Evolutionary conservation across 2,329 filamentous ascomycete species (phyloP), one percentile per base, ranked within the genome.

Genomic region (Lasiodiplodia sp.): DNA sequence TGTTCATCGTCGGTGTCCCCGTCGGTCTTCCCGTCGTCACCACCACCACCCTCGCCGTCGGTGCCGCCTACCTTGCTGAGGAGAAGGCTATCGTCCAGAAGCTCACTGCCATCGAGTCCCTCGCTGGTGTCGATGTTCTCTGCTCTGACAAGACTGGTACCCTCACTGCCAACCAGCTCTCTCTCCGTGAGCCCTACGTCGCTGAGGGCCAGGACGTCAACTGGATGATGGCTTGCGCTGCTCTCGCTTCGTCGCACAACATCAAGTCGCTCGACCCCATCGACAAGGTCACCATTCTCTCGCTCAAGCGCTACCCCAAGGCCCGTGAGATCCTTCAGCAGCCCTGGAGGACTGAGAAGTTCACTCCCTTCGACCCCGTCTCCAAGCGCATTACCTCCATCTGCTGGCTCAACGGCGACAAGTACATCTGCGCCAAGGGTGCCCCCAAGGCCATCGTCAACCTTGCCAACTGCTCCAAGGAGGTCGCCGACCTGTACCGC

Each of bases 101-200:
- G 84, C 85, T 93, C 71, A 92, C 91, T 72, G 91, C 91, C 71
- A 93, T 93, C 72, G 91, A 93, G 81, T 93, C 91, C 63, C 85
- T 91, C 70, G 89, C 89, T 77, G 73, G 90, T 87, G 91, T 92
- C 72, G 90, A 93, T 76, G 88, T 93, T 75, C 88, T 93, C 72
- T 93, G 91, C 85, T 93, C 91, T 75, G 91, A 93, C 83, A 93
- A 93, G 87, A 93, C 91, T 56, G 91, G 91, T 84, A 93, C 91
- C 40, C 85, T 93, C 74, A 91, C 89, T 69, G 89, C 89, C 73
- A 91, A 91, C 80, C 90, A 93, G 84, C 86, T 93, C 66, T 90
- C 87, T 76, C 91, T 93, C 76, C 90, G 91, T 78, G 91, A 93
- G 77, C 91, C 91, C 23, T 93, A 90, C 81, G 90, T 92, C 69